Conservation (phyloP, 495 filamentous ascomycete genomes). For the Cetradonia linearis region DNA sequence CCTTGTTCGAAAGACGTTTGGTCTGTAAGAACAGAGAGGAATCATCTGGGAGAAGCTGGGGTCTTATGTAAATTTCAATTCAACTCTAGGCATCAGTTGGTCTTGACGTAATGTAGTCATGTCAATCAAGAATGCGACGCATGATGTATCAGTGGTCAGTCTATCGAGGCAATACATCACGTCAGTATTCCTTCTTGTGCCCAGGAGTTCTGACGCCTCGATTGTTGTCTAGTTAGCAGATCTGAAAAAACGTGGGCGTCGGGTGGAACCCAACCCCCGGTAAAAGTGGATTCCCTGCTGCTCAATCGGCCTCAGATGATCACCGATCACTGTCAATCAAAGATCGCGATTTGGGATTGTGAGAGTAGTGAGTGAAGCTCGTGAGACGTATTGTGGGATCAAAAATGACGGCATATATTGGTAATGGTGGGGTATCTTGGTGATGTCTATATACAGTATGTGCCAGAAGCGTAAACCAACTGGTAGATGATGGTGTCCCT, state of each 20-base stretch:
- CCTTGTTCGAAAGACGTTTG: neutral
- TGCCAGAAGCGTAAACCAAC: neutral
- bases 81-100: neutral
- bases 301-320: neutral
- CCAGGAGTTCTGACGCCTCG: neutral
- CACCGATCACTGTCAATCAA: neutral
- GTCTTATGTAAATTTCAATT: neutral
- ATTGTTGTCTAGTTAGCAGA: neutral
- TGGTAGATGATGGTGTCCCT: neutral
- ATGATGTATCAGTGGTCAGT: neutral
- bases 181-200: neutral
- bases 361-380: neutral
- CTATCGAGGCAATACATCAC: neutral
- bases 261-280: neutral
- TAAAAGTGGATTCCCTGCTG: constrained; percentile 1
- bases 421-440: neutral
- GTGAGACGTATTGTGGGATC: neutral
- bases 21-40: neutral
- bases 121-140: neutral
- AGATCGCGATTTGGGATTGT: neutral
- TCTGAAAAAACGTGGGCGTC: neutral
- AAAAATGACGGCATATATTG: neutral
- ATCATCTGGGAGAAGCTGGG: neutral
- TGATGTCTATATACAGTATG: neutral
- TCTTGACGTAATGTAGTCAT: constrained; percentile 11